phyloP scores from a whole-genome alignment of 164 flowering plant genomes.

The Stephania cephalantha region DNA sequence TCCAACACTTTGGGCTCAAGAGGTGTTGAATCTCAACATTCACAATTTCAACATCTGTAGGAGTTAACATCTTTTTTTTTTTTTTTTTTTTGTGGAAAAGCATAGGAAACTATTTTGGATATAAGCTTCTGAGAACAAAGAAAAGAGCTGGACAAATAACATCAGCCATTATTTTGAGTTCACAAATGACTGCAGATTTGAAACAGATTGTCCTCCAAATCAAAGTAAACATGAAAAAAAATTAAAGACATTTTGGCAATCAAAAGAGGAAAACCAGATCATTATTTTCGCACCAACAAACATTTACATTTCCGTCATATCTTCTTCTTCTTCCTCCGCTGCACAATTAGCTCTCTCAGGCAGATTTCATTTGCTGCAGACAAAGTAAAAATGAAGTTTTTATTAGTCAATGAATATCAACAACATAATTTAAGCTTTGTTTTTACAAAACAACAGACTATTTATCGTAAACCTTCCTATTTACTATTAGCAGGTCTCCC shows the following conservation, averaged over 20 bases:
- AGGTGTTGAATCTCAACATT: no score
- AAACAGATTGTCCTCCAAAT: slow-evolving; percentile 19
- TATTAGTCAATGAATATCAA: slow-evolving; percentile 3
- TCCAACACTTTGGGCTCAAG: no score
- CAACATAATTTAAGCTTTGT: neutral
- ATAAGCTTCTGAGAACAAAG: neutral
- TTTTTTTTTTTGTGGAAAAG: no score
- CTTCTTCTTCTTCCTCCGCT: slow-evolving; percentile 12
- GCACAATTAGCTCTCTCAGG: slow-evolving; percentile 29
- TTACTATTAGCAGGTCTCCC: neutral
- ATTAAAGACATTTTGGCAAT: slow-evolving; percentile 13
- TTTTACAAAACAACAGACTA: neutral
- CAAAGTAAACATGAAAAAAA: slow-evolving; percentile 15
- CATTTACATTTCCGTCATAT: slow-evolving; percentile 17
- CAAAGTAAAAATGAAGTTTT: slow-evolving; percentile 9
- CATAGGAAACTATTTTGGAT: no score
- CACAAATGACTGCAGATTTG: slow-evolving; percentile 26
- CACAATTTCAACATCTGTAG: no score
- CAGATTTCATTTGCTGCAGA: slow-evolving; percentile 57
- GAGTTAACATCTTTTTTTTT: no score
- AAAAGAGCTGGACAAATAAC: neutral
- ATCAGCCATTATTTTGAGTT: slow-evolving; percentile 21
- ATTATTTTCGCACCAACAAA: slow-evolving; percentile 10
- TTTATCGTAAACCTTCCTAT: neutral
- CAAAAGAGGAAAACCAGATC: neutral